Evolutionary conservation across 495 filamentous ascomycete species (phyloP).

Genomic region (Oleoguttula mirabilis): DNA sequence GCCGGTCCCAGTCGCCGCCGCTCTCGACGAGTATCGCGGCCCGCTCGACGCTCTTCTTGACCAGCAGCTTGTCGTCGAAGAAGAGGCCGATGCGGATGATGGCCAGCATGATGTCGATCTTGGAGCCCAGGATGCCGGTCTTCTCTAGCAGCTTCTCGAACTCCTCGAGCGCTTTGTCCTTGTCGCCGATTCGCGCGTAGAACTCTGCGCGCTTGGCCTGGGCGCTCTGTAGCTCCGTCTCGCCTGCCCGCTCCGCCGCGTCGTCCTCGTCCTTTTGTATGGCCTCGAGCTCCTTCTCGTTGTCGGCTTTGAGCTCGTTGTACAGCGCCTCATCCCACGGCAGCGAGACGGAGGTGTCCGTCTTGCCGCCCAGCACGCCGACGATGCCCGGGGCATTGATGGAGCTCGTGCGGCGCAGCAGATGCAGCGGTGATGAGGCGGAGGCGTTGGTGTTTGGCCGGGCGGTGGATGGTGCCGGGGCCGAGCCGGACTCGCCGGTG

Average conservation of each 20-base stretch:
- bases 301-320: constrained; percentile 71
- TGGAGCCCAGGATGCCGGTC: constrained; percentile 83
- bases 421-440: constrained; percentile 7
- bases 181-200: constrained; percentile 87
- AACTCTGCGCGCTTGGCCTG: constrained; percentile 91
- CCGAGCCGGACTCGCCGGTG: constrained; percentile 48
- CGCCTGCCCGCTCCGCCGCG: constrained; percentile 69
- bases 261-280: constrained; percentile 85
- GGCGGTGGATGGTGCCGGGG: constrained; percentile 1
- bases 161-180: constrained; percentile 85
- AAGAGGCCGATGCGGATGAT: constrained; percentile 93
- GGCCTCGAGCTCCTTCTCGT: constrained; percentile 79
- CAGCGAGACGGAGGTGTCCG: constrained; percentile 40
- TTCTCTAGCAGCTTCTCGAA: constrained; percentile 91
- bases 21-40: constrained; percentile 82
- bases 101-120: constrained; percentile 90
- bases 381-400: constrained; percentile 18
- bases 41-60: constrained; percentile 86
- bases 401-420: constrained; percentile 23
- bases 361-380: constrained; percentile 19
- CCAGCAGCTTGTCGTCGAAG: constrained; percentile 79
- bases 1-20: constrained; percentile 95
- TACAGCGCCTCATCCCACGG: constrained; percentile 88
- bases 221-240: constrained; percentile 87
- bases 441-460: constrained; percentile 5